Evolutionary conservation across 257 asterid genomes (phyloP).

Genomic region (Datura wrightii): DNA sequence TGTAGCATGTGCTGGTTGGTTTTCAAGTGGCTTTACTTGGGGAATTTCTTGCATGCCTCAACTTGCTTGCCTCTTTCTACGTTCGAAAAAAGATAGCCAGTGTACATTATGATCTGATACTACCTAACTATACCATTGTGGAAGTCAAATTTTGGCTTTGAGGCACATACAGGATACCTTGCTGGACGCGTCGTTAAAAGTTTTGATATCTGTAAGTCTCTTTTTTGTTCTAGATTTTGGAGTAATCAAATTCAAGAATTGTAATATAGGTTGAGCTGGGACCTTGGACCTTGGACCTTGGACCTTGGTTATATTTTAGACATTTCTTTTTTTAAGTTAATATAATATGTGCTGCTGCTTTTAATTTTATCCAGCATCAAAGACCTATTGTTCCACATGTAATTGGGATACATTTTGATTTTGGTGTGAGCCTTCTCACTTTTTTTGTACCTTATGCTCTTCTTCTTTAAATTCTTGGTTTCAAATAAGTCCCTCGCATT

Average conservation of each 20-base stretch:
- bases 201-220: conserved; percentile 22
- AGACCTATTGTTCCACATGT: not conserved
- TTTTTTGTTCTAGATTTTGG: conserved; percentile 14
- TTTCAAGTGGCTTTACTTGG: conserved; percentile 34
- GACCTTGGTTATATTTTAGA: conserved; percentile 21
- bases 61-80: conserved; percentile 37
- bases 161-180: conserved; percentile 44
- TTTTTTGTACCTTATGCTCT: not conserved
- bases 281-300: not conserved
- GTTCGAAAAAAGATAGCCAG: conserved; percentile 39
- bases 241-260: conserved; percentile 16
- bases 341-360: conserved; percentile 27
- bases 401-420: not conserved
- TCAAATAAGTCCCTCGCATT: not conserved
- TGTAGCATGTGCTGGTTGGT: conserved; percentile 33
- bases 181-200: conserved; percentile 12
- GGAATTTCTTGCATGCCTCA: conserved; percentile 36
- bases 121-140: conserved; percentile 38
- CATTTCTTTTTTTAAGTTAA: not conserved
- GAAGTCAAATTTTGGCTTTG: conserved; percentile 44
- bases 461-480: not conserved
- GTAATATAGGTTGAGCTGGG: conserved; percentile 31
- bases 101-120: conserved; percentile 56
- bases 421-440: not conserved
- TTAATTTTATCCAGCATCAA: conserved; percentile 1